Evolutionary conservation across 73 alveolate genomes (phyloP), one percentile per base, ranked within the genome.

Genomic region (Paramecium bursaria): DNA sequence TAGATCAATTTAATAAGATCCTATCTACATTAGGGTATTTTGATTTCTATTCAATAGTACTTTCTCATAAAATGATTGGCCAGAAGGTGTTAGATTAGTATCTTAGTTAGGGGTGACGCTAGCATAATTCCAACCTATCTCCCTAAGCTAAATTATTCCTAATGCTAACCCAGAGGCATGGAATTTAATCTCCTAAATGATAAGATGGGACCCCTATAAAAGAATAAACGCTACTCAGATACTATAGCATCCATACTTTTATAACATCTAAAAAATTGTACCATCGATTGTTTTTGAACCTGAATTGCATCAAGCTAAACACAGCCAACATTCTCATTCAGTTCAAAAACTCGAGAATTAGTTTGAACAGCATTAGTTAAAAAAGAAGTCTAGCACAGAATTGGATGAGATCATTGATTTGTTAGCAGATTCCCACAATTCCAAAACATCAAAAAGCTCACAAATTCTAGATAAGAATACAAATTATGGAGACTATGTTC

Each of bases 181-280:
- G 11, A 94, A 94, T 49, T 85, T 96, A 21, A 86, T 97, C 79
- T 85, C 86, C 50, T 88, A 79, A 74, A 93, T 97, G 98, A 73
- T 97, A n/a, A 60, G 85, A 53, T 97, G 98, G 94, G 99, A 97
- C 90, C 99, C 99, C 10, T 76, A 91, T 46, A 91, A 92, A 26
- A 91, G 99, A 50, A 99, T 97, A 0, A 91, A 99, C 22, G 99
- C 98, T 0, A 87, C 92, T 13, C 92, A 95, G 86, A 73, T 96
- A 21, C 73, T 96, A 61, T 75, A 82, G 27, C 98, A 94, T 74
- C 97, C 98, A 7, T 96, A 89, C 79, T 95, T 95, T 46, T 67
- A 67, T 42, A 67, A 67, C 10, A 67, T 67, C 14, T 42, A 67
- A 11, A 33, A 31, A 30, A 67, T 67, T 67, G 55, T 47, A 2